Conservation (phyloP, 345 rosid genomes). For the Eucalyptus shirleyi region DNA sequence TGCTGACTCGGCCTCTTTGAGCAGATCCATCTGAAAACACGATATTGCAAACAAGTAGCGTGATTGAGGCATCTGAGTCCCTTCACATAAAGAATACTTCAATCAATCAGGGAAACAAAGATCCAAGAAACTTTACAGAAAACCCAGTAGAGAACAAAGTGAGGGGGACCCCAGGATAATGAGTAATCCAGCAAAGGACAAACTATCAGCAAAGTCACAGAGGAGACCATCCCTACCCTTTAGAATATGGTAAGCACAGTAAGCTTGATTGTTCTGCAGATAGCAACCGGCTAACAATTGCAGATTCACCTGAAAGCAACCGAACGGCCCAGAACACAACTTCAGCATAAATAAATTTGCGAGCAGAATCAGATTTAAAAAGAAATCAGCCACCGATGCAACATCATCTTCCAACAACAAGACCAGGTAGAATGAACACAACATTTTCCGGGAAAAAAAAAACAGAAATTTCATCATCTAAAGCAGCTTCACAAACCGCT, state of each 20-base stretch:
- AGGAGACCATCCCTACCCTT: conserved; percentile 37
- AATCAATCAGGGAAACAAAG: background rate
- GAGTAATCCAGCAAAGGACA: background rate
- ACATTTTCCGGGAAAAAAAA: background rate
- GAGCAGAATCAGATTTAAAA: background rate
- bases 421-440: background rate
- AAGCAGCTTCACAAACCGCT: background rate
- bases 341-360: background rate
- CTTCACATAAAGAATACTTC: conserved; percentile 31
- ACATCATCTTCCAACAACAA: background rate
- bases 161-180: background rate
- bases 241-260: conserved; percentile 75
- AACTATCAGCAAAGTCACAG: background rate
- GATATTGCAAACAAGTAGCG: conserved; percentile 97
- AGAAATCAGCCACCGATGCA: background rate
- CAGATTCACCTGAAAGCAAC: conserved; percentile 52
- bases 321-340: background rate
- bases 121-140: background rate
- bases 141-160: background rate
- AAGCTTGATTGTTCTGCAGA: conserved; percentile 88
- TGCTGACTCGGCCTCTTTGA: conserved; percentile 86
- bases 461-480: background rate
- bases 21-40: conserved; percentile 95
- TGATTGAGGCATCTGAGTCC: conserved; percentile 85
- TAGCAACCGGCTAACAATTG: conserved; percentile 81